Conservation (phyloP, 176 grass and related monocot species). For the Pontederia paniculata region DNA sequence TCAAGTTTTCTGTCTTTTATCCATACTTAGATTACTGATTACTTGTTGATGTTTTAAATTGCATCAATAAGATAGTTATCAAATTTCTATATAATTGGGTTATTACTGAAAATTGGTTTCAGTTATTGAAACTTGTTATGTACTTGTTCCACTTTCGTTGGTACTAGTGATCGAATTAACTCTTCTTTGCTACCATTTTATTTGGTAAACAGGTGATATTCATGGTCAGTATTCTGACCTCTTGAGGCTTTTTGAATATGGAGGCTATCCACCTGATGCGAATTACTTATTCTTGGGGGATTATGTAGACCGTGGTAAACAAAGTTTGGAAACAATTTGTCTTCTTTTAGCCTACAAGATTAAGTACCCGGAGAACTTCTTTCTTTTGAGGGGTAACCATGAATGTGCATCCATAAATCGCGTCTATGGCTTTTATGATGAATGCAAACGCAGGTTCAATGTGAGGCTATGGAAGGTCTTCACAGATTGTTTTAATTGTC, state of each 20-base stretch:
- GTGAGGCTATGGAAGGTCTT: constrained; percentile 43
- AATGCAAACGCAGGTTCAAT: constrained; percentile 49
- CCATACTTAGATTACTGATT: no score
- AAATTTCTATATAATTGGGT: no score
- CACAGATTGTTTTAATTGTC: constrained; percentile 61
- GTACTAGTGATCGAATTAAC: neutral
- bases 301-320: constrained; percentile 56
- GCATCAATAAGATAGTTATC: no score
- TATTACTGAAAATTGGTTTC: no score
- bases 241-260: constrained; percentile 25
- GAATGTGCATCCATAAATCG: constrained; percentile 55
- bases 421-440: constrained; percentile 54
- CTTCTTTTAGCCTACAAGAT: constrained; percentile 53
- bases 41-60: no score
- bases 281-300: constrained; percentile 58
- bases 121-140: no score
- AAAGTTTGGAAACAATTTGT: constrained; percentile 55
- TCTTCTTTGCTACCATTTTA: constrained; percentile 1
- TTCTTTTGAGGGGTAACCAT: constrained; percentile 49
- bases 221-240: constrained; percentile 49
- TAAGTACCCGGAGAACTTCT: constrained; percentile 38
- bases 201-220: constrained; percentile 34
- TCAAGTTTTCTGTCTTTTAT: no score
- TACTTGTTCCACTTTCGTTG: neutral
- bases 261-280: constrained; percentile 25